Conservation (phyloP, 106 monocot genomes). For the Posidonia australis region DNA sequence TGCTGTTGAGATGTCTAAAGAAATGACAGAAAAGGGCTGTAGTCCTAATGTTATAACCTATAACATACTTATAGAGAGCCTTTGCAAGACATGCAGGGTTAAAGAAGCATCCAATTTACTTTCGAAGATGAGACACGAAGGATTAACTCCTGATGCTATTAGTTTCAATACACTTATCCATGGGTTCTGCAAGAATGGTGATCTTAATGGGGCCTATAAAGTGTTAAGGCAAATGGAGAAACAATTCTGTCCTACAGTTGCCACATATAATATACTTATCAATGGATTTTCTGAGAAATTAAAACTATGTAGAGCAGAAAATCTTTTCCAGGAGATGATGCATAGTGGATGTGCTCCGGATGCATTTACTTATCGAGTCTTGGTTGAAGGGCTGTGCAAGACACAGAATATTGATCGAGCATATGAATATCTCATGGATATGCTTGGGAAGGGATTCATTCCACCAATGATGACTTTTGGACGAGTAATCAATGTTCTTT, state of each 20-base stretch:
- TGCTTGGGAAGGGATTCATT: slow-evolving; percentile 38
- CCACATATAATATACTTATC: slow-evolving; percentile 75
- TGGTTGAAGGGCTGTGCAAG: slow-evolving; percentile 62
- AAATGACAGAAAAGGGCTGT: slow-evolving; percentile 71
- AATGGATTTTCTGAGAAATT: slow-evolving; percentile 47
- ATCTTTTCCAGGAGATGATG: slow-evolving; percentile 64
- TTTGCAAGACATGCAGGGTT: slow-evolving; percentile 46
- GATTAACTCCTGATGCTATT: slow-evolving; percentile 55
- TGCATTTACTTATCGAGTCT: slow-evolving; percentile 54
- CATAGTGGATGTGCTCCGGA: slow-evolving; percentile 36
- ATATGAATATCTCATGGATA: slow-evolving; percentile 36
- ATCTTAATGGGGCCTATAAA: slow-evolving; percentile 53
- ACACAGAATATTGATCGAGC: slow-evolving; percentile 46
- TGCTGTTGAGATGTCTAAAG: slow-evolving; percentile 54
- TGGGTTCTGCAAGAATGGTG: slow-evolving; percentile 64
- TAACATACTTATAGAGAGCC: slow-evolving; percentile 75
- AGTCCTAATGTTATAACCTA: slow-evolving; percentile 72
- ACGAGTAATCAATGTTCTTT: slow-evolving; percentile 50
- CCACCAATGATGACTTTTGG: slow-evolving; percentile 76
- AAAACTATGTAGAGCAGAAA: slow-evolving; percentile 45
- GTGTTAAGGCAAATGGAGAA: slow-evolving; percentile 48
- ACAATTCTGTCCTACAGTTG: slow-evolving; percentile 28
- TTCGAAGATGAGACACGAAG: slow-evolving; percentile 47
- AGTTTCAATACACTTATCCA: slow-evolving; percentile 78
- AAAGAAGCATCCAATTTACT: slow-evolving; percentile 55